Evolutionary conservation across 805 yeast species (phyloP).

Genomic region (Tetrapisispora pingtungensis): DNA sequence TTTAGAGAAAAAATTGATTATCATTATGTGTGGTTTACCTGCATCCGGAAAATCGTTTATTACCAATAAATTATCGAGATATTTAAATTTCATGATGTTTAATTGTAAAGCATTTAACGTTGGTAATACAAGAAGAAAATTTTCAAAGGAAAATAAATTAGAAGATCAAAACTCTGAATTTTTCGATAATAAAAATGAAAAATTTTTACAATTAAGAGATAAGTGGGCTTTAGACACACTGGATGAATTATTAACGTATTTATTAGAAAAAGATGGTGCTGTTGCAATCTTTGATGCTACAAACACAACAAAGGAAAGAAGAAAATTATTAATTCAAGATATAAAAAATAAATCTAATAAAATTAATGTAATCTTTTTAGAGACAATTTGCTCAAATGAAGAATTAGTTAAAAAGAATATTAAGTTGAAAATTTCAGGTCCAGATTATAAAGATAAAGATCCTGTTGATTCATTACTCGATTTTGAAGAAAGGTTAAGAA

Average conservation of each 20-base stretch:
- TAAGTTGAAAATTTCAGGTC: constrained; percentile 78
- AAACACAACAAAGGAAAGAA: constrained; percentile 56
- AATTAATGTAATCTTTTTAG: constrained; percentile 73
- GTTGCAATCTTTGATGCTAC: constrained; percentile 91
- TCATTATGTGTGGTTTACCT: constrained; percentile 98
- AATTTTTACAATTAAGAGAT: constrained; percentile 61
- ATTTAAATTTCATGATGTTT: constrained; percentile 89
- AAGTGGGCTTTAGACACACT: constrained; percentile 95
- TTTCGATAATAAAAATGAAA: constrained; percentile 68
- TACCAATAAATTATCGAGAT: constrained; percentile 82
- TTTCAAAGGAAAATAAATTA: constrained; percentile 31
- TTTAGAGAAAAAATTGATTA: constrained; percentile 73
- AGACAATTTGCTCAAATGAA: constrained; percentile 77
- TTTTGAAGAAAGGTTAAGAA: constrained; percentile 67
- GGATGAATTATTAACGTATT: constrained; percentile 70
- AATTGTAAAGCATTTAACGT: constrained; percentile 87
- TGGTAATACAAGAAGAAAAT: constrained; percentile 84
- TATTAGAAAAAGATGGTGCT: constrained; percentile 71
- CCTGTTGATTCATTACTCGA: constrained; percentile 69
- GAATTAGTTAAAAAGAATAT: constrained; percentile 75
- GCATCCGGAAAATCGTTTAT: constrained; percentile 93
- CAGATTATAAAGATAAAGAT: constrained; percentile 83
- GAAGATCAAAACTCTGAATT: constrained; percentile 66
- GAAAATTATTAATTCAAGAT: constrained; percentile 46
- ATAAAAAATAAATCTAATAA: constrained; percentile 49